phyloP scores from a whole-genome alignment of 176 grass and related monocot species.

The Pharus latifolius region DNA sequence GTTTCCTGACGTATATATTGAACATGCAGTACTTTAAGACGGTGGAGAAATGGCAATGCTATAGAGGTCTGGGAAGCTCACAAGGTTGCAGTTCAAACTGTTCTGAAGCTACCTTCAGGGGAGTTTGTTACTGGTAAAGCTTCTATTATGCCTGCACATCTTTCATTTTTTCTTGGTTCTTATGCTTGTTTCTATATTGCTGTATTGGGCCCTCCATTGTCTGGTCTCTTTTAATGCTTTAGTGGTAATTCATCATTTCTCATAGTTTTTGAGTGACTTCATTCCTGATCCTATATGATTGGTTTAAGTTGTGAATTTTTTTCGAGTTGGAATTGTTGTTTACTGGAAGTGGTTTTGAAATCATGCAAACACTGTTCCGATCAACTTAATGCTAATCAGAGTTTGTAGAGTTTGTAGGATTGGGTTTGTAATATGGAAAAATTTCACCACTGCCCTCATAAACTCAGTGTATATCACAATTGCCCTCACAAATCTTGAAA shows the following conservation, averaged over 20 bases:
- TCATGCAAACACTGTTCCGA: neutral
- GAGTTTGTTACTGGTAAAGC: conserved; percentile 73
- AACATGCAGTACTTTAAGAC: conserved; percentile 64
- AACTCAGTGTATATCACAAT: too few relatives aligned
- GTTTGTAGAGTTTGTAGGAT: too few relatives aligned
- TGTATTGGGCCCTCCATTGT: too few relatives aligned
- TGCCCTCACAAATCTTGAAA: too few relatives aligned
- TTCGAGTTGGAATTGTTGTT: neutral
- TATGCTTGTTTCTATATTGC: neutral
- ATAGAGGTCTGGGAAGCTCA: conserved; percentile 96
- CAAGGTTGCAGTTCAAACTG: conserved; percentile 80
- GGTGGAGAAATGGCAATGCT: conserved; percentile 71
- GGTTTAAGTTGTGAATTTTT: neutral
- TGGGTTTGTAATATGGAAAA: too few relatives aligned
- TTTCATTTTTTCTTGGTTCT: conserved; percentile 1
- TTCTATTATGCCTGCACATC: neutral
- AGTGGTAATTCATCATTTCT: neutral
- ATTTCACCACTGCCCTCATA: too few relatives aligned
- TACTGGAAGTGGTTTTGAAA: neutral
- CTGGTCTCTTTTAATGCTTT: neutral
- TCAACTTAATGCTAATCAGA: neutral
- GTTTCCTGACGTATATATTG: conserved; percentile 19
- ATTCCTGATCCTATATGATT: neutral
- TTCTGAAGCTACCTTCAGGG: conserved; percentile 67
- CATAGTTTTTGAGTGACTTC: neutral